Evolutionary conservation across 2,329 filamentous ascomycete species (phyloP), one percentile per base, ranked within the genome.

Genomic region (Exserohilum turcica): DNA sequence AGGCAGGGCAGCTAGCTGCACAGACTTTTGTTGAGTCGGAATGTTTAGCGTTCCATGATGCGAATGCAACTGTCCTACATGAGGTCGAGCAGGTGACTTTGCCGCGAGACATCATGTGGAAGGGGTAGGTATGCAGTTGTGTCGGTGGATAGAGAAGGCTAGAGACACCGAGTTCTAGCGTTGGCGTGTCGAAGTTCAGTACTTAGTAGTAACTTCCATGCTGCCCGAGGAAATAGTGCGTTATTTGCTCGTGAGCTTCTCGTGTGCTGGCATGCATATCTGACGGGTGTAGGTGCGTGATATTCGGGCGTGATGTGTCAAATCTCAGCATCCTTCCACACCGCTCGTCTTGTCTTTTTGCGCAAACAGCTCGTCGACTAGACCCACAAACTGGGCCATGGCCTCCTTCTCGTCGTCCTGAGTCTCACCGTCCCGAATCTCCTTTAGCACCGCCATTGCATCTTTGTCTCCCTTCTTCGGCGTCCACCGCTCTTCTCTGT

Each of bases 341-440:
- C 33, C 29, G 13, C 21, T 28, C 18, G 19, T 44, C 24, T 53
- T 44, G 9, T 48, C 49, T 29, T 32, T 40, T 3, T 54, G 18
- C 31, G 54, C 63, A 44, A 71, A 67, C 0, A 60, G 55, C 40
- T 71, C 65, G 21, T 63, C 60, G 5, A 72, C 59, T 28, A 72
- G 53, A 24, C 48, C 54, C 37, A 69, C 71, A 60, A 79, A 80
- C 40, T 78, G 76, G 5, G 57, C 62, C 64, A 80, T 68, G 1
- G 71, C 77, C 29, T 77, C 74, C 24, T 72, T 67, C 48, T 71
- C 67, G 38, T 68, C 65, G 13, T 67, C 65, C 1, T 66, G 70
- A 5, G 64, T 63, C 15, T 57, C 61, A 15, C 65, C 70, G 6
- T 67, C 59, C 12, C 70, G 59, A 27, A 67, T 60, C 1, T 56